Base-by-base conservation (phyloP, 2,329 filamentous ascomycete genomes). In the Chrysoporthe puriensis region DNA sequence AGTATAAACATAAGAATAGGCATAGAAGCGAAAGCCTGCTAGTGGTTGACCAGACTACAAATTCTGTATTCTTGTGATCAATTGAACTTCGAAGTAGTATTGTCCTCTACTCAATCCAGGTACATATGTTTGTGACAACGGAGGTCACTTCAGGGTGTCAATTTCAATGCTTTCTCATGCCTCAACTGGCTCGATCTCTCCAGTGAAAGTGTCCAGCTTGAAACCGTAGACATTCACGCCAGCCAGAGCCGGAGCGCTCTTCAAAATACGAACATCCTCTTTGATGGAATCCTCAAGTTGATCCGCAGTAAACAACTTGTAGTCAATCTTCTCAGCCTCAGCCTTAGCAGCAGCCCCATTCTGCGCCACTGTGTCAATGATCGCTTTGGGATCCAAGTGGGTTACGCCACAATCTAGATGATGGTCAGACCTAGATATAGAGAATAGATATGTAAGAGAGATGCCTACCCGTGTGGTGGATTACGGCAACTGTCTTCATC, bases 151-250 rank as follows among this genome's bases (percentile, higher is more conserved):
- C 26, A 32, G 50, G 32, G 13, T 26, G 26, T 40, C 26, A 5
- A 7, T n/a, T 16, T 34, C 11, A 14, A 32, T 13, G 5, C 4
- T 8, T 26, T 13, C 32, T 67, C 56, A 66, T 18, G 26, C 52
- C 21, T 62, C 64, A 16, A 69, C 64, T 2, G 56, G 48, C 46
- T 69, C 67, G 7, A 69, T 18, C 57, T 61, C n/a, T 18, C 67
- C 67, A 1, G 67, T 64, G 34, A 67, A 64, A 16, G 67, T 69
- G 13, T 69, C 67, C 48, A 69, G 44, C 26, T 67, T 67, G 26
- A 69, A 64, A 1, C 67, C 67, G 16, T 64, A 50, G 3, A 69
- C 32, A 11, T 69, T 62, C 2, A 69, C 18, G 2, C 67, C 67
- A 36, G 34, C 56, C 34, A 69, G 44, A 1, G 57, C 21, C 42